Evolutionary conservation across 805 yeast genomes (phyloP), one percentile per base, ranked within the genome.

Genomic region (Monosporozyma servazzii): DNA sequence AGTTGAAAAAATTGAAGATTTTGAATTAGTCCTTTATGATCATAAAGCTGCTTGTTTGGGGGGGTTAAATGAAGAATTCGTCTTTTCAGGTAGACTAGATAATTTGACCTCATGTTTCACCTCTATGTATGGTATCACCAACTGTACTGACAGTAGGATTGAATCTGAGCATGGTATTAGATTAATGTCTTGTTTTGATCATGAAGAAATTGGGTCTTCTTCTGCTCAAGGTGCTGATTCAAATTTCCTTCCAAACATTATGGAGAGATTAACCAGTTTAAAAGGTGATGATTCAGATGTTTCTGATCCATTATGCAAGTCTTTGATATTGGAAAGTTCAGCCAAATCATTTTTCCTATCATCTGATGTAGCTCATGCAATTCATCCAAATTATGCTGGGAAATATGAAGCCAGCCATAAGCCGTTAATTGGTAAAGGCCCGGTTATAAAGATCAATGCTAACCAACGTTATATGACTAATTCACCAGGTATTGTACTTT

Each of bases 221-320:
- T 85, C 96, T 17, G 96, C 96, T 13, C 97, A 91, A 69, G 99
- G 99, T 56, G 99, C 99, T 1, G 90, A 88, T 62, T 88, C 97
- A 1, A 86, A 90, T 53, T 88, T 93, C 65, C 72, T 91, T 50
- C 93, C 93, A 21, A 86, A 88, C 58, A 75, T 88, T 36, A 66
- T 90, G 49, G 79, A 77, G 54, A 79, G 97, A 63, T 68, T 90
- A 45, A 77, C 89, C 1, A 68, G 70, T 3, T 63, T 78, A 36
- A 67, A 71, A 10, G 70, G 72, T 33, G 71, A 74, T 41, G 72
- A 72, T 3, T 55, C 67, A 3, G 67, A 68, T 33, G 56, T 65
- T 4, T 51, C 60, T 11, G 60, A 58, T 1, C 60, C 65, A 6
- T 51, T 61, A 43, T 59, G 69, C 9, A 56, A 52, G 27, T 69